phyloP scores from a whole-genome alignment of 2,329 filamentous ascomycete genomes.

The Aspergillus alliaceus region DNA sequence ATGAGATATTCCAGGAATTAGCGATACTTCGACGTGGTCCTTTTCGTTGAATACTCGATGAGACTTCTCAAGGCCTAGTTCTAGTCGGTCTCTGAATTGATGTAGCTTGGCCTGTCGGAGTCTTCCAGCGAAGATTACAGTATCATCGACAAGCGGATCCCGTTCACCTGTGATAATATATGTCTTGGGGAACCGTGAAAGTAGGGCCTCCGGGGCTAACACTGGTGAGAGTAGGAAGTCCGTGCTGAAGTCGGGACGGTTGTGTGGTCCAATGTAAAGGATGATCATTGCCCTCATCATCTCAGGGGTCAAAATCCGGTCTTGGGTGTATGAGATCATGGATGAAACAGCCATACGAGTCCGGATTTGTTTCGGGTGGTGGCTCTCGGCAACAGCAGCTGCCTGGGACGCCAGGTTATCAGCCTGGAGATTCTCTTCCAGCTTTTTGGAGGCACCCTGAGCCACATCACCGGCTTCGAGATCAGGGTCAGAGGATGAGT shows the following conservation, averaged over 20 bases:
- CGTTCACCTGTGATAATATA: constrained; percentile 94
- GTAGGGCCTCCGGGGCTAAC: constrained; percentile 78
- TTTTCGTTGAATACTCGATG: constrained; percentile 66
- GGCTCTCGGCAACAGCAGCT: constrained; percentile 27
- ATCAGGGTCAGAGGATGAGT: constrained; percentile 17
- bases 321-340: constrained; percentile 98
- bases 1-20: constrained; percentile 87
- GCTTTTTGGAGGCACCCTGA: constrained; percentile 20
- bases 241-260: constrained; percentile 86
- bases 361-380: constrained; percentile 56
- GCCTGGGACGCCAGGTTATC: constrained; percentile 38
- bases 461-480: constrained; percentile 20
- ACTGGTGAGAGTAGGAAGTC: constrained; percentile 91
- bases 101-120: constrained; percentile 74
- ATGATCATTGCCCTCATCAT: constrained; percentile 99
- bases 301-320: constrained; percentile 89
- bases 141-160: constrained; percentile 94
- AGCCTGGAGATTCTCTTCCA: constrained; percentile 30
- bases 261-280: constrained; percentile 90
- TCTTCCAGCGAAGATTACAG: constrained; percentile 89
- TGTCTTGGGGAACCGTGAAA: constrained; percentile 87
- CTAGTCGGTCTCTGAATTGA: constrained; percentile 55
- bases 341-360: constrained; percentile 91
- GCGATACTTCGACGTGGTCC: constrained; percentile 74
- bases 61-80: constrained; percentile 55